phyloP scores from a whole-genome alignment of 371 early-diverging fungal species.

The Mortierella sp. region DNA sequence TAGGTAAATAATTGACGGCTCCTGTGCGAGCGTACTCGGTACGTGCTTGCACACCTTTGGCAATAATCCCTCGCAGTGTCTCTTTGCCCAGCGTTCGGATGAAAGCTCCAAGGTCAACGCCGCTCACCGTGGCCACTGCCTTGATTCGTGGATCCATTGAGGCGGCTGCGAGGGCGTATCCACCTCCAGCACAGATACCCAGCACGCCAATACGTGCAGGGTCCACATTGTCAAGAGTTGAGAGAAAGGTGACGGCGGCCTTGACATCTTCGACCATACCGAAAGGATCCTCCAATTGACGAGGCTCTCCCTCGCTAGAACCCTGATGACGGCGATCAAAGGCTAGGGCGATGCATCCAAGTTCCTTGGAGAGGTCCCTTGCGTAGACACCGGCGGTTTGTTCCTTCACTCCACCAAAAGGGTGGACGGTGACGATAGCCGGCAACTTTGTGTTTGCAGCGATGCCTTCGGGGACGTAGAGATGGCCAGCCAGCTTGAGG shows the following conservation, averaged over 20 bases:
- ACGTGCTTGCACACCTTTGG: slow-evolving; percentile 13
- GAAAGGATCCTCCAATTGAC: slow-evolving; percentile 35
- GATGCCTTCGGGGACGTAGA: slow-evolving; percentile 21
- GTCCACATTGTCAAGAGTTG: slow-evolving; percentile 18
- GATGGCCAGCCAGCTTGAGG: slow-evolving; percentile 30
- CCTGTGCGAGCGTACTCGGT: slow-evolving; percentile 25
- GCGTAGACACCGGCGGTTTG: slow-evolving; percentile 43
- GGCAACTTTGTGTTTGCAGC: slow-evolving; percentile 21
- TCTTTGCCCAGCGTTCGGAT: slow-evolving; percentile 14
- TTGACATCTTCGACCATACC: slow-evolving; percentile 27
- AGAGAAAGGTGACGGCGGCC: slow-evolving; percentile 37
- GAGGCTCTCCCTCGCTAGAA: slow-evolving; percentile 29
- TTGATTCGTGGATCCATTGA: slow-evolving; percentile 37
- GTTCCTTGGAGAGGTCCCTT: slow-evolving; percentile 18
- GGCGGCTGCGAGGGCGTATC: slow-evolving; percentile 26
- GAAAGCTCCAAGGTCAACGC: slow-evolving; percentile 15
- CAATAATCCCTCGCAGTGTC: slow-evolving; percentile 10
- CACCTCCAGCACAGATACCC: slow-evolving; percentile 47
- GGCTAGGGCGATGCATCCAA: slow-evolving; percentile 34
- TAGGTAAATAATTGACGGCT: slow-evolving; percentile 33
- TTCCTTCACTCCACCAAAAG: slow-evolving; percentile 46
- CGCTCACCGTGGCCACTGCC: slow-evolving; percentile 31
- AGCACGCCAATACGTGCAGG: slow-evolving; percentile 26
- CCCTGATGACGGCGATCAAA: slow-evolving; percentile 43
- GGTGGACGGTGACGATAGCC: slow-evolving; percentile 29